Base-by-base conservation (phyloP, 176 grass and related monocot genomes). In the Bonia amplexicaulis region DNA sequence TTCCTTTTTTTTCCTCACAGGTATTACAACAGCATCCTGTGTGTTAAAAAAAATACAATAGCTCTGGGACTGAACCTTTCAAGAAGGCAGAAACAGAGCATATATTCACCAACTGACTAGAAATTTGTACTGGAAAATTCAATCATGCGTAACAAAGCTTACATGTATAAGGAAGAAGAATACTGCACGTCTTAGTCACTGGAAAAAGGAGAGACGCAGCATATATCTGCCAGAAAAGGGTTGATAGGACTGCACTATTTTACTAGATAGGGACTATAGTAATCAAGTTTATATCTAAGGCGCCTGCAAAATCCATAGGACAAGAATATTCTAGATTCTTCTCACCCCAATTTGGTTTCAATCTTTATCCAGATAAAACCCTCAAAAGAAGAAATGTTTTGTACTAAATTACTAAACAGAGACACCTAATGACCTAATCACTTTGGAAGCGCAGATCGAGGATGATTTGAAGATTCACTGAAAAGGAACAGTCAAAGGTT, bases 141-240 rank as follows among this genome's bases (percentile, higher is more conserved):
- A 9, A 76, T 16, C 20, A 69, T 22, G 76, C 15, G 19, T 58
- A 33, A 49, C 60, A 53, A 22, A 70, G 52, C 37, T 47, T 42
- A 63, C 63, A 62, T 29, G 51, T 48, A 83, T 31, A n/a, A 78
- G 9, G 44, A 90, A 53, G 25, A 45, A 84, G 68, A 87, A 90
- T 90, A 87, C 62, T 62, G 13, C 52, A 79, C 40, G 74, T 82
- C 40, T 14, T 69, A 47, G 73, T 80, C 68, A 69, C 80, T 20
- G 33, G 51, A 84, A 83, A 67, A 90, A 64, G 49, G 8, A 0
- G 15, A 72, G 72, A 78, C 66, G 4, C 14, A 81, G 71, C 35
- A 72, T 66, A 86, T 85, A 62, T 86, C 73, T 78, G 35, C 79
- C 19, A 63, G 69, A 61, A 70, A 77, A 39, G 58, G 48, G 16